Evolutionary conservation across 371 early-diverging fungal genomes (phyloP), one percentile per base, ranked within the genome.

Genomic region (Smittium mucronatum): DNA sequence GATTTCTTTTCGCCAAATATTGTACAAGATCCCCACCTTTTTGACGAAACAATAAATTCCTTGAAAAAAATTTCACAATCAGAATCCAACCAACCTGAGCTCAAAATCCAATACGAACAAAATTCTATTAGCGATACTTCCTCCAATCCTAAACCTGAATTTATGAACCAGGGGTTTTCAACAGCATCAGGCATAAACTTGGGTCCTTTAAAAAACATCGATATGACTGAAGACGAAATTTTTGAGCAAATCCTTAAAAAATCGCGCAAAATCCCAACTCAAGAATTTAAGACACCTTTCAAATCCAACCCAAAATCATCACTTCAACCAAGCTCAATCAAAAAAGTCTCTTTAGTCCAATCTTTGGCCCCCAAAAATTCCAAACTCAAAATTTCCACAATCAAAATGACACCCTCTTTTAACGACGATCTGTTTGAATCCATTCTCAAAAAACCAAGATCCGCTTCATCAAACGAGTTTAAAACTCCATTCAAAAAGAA

Each of bases 401-500:
- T 16, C 28, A n/a, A 26, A 26, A 5, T n/a, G n/a, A n/a, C n/a
- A n/a, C n/a, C n/a, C n/a, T n/a, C n/a, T n/a, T n/a, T n/a, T n/a
- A 5, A 67, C 26, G 57, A 67, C 47, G 67, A 67, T 47, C 30
- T 67, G 28, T 67, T 67, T 67, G 67, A 67, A 11, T 17, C 35
- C 17, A 67, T 67, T 2, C 57, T 67, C n/a, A 67, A 36, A 21
- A 67, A 57, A 36, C 11, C 67, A 16, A 67, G 35, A 67, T 25
- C 30, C 2, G 31, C 28, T 16, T 1, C 2, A 17, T 5, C 36
- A 34, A 34, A 2, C 8, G 67, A 67, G 31, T 67, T 67, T 36
- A 67, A 67, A 67, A 67, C 67, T 25, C 67, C 67, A 2, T 67
- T 67, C 29, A 64, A 64, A 64, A 67, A 67, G 28, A 28, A 30